Conservation (phyloP, 352 stramenopile species). For the Globisporangium viniferum region DNA sequence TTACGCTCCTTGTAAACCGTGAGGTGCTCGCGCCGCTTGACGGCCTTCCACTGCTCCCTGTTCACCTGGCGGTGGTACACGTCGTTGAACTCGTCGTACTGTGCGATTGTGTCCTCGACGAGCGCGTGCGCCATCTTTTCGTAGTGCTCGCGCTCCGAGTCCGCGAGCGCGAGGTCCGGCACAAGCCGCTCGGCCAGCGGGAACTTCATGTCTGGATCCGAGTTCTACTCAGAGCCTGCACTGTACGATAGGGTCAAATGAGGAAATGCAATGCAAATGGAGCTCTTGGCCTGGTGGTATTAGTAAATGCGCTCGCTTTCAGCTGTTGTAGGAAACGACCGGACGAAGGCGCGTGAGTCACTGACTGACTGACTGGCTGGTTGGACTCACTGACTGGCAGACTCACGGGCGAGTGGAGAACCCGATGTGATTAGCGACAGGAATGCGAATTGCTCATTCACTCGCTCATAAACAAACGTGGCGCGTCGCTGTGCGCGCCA, state of each 20-base stretch:
- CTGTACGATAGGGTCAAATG: too few relatives aligned
- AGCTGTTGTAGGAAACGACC: not conserved
- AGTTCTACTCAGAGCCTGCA: too few relatives aligned
- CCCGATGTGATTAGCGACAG: not conserved
- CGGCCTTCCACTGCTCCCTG: slow-evolving; percentile 15
- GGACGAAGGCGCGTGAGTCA: not conserved
- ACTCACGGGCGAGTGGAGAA: not conserved
- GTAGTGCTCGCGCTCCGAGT: slow-evolving; percentile 27
- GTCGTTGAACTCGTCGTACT: slow-evolving; percentile 18
- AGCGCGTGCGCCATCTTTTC: slow-evolving; percentile 28
- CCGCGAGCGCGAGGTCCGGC: slow-evolving; percentile 23
- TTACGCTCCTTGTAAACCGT: slow-evolving; percentile 21
- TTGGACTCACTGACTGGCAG: not conserved
- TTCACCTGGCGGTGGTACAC: slow-evolving; percentile 13
- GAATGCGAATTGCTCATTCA: not conserved
- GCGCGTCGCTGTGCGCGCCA: not conserved
- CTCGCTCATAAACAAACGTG: not conserved
- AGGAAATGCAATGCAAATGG: too few relatives aligned
- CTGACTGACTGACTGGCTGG: too few relatives aligned
- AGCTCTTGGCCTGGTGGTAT: too few relatives aligned
- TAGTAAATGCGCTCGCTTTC: not conserved
- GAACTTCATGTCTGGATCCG: slow-evolving; percentile 17
- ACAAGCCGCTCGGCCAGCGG: slow-evolving; percentile 18
- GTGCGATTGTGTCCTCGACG: slow-evolving; percentile 22
- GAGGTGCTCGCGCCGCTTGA: slow-evolving; percentile 17